Percentiles rank a stretch among this genome's conserved stretches.
These are phyloP conservation scores for Biscutella auriculata DNA, from an alignment of 441 rosid genomes.

Conservation along the genomic window DNA sequence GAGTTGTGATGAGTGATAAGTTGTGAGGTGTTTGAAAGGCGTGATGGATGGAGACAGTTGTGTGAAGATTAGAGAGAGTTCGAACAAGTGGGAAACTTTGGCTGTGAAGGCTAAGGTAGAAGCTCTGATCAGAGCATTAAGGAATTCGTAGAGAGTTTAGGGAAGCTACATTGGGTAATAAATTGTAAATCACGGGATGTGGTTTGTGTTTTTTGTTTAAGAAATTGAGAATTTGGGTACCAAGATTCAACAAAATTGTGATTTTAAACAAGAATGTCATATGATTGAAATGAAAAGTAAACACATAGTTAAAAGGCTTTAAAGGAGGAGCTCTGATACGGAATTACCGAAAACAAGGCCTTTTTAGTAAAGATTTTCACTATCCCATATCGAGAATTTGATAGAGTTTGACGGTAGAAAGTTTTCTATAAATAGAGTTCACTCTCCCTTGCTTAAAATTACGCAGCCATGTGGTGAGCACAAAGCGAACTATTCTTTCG, in stretches of 20 bases:
- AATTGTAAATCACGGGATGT: background rate
- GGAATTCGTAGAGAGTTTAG: constrained; percentile 30
- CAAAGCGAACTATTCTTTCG: constrained; percentile 71
- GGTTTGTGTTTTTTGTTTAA: background rate
- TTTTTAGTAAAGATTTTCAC: background rate
- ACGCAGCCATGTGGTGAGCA: constrained; percentile 43
- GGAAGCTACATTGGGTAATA: background rate
- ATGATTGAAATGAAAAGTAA: background rate
- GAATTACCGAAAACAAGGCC: too few relatives aligned
- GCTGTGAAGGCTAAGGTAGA: constrained; percentile 54
- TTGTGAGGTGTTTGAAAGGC: constrained; percentile 43
- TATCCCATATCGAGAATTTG: background rate
- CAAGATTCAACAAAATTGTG: constrained; percentile 5
- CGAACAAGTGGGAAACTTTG: constrained; percentile 38
- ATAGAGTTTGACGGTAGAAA: background rate
- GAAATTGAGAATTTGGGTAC: constrained; percentile 6
- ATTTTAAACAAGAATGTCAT: background rate
- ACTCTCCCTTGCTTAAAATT: fast-evolving
- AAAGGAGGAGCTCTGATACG: too few relatives aligned
- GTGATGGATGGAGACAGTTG: constrained; percentile 49
- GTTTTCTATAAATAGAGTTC: background rate
- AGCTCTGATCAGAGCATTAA: constrained; percentile 41
- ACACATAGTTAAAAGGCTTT: too few relatives aligned
- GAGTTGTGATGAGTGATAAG: constrained; percentile 40
- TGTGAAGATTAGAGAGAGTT: constrained; percentile 32